Evolutionary conservation across 2,329 filamentous ascomycete species (phyloP), one percentile per base, ranked within the genome.

Genomic region (Exophiala oligosperma): DNA sequence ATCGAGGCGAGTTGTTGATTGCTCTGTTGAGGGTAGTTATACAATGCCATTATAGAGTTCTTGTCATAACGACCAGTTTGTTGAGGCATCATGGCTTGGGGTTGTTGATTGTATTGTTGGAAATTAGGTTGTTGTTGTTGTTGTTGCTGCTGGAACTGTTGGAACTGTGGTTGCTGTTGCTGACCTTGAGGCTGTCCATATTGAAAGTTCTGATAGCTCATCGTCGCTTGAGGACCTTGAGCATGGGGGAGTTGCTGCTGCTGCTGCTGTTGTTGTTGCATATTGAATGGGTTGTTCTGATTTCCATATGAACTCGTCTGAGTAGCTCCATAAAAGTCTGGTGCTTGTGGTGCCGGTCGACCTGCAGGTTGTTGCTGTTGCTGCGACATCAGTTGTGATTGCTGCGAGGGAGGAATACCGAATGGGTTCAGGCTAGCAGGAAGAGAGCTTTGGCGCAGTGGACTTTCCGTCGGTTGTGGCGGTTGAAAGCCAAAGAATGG

Each of bases 11-110:
- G 51, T 28, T 41, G 73, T 67, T 55, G 71, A 12, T 65, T 65
- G 26, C 67, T 67, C 9, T 68, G 56, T 32, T 68, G 65, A 35
- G 76, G 73, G 53, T 78, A 71, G 54, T 75, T 78, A 62, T 78
- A 79, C 11, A 79, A 67, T 12, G 77, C 73, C 37, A 79, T 69
- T 48, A 79, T 79, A 52, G 73, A 75, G 38, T 71, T 73, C 63
- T 79, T 80, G 58, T 79, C 75, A 59, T 79, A 69, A 37, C 74
- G 72, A 21, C 74, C 72, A 3, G 75, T 77, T 44, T 70, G 70
- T 62, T 79, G 77, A 3, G 73, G 64, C 28, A 64, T 64, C n/a
- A 76, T 66, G 29, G 64, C 46, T 32, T 63, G 64, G 12, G 64
- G 54, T 47, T 62, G 61, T 21, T 64, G 64, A 41, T 48, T 51